These are phyloP conservation scores for Pseudonitzschia multiseries DNA, from an alignment of 108 stramenopile species.

Conservation along the genomic window DNA sequence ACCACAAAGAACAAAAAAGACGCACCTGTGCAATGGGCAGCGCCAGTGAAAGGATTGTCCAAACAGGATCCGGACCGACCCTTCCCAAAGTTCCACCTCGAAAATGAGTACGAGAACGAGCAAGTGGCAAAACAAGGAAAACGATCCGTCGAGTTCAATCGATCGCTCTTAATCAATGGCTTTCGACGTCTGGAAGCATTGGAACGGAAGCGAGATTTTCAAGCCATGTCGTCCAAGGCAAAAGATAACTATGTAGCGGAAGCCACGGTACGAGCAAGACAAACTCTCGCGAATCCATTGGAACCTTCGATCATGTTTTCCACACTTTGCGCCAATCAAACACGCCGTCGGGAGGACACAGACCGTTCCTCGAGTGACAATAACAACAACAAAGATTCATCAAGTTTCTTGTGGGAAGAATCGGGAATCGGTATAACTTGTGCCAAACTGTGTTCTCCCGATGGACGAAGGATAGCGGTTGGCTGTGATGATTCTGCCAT, in stretches of 20 bases:
- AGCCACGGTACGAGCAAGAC: not conserved
- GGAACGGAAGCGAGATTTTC: constrained; percentile 79
- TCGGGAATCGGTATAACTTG: constrained; percentile 78
- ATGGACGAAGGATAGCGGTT: constrained; percentile 74
- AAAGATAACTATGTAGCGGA: constrained; percentile 9
- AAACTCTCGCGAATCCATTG: constrained; percentile 53
- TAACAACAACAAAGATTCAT: not conserved
- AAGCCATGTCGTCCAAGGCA: constrained; percentile 34
- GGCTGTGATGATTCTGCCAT: constrained; percentile 87
- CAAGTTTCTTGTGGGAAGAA: constrained; percentile 59
- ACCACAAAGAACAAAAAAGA: not conserved
- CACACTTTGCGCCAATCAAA: constrained; percentile 51
- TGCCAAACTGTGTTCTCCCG: constrained; percentile 76
- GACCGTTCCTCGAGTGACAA: constrained; percentile 4
- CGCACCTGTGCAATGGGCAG: constrained; percentile 66
- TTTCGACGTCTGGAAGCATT: constrained; percentile 87
- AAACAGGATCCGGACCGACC: constrained; percentile 45
- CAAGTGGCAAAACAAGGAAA: constrained; percentile 45
- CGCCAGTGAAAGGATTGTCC: constrained; percentile 37
- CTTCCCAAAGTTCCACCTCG: constrained; percentile 73
- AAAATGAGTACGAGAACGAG: constrained; percentile 54
- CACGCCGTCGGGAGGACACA: constrained; percentile 12
- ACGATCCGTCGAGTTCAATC: constrained; percentile 76
- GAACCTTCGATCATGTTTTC: constrained; percentile 69
- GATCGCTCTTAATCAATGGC: constrained; percentile 78